These are phyloP conservation scores for Scedosporium apiospermum DNA, from an alignment of 2,329 filamentous ascomycete species.

Conservation along the genomic window DNA sequence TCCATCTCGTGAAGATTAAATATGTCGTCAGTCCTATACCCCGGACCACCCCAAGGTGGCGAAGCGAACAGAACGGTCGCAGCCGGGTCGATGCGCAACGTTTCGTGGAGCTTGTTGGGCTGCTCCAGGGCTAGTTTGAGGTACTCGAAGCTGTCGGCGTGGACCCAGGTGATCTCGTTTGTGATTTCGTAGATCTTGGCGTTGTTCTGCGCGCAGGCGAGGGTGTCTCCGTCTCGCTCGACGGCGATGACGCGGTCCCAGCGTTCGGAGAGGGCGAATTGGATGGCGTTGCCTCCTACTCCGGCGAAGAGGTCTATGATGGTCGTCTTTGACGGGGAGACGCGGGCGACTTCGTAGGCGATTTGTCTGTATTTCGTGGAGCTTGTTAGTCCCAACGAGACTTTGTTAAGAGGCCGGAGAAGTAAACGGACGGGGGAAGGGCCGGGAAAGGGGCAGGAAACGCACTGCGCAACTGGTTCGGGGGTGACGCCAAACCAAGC, in stretches of 20 bases:
- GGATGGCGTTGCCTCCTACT: slow-evolving; percentile 87
- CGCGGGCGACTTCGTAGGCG: slow-evolving; percentile 57
- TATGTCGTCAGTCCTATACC: slow-evolving; percentile 50
- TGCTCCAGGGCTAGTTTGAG: slow-evolving; percentile 36
- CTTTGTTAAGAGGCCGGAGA: no score
- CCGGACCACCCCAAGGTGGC: slow-evolving; percentile 51
- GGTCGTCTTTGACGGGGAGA: slow-evolving; percentile 46
- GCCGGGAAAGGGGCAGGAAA: slow-evolving; percentile 10
- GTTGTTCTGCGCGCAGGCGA: slow-evolving; percentile 89
- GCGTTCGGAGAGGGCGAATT: slow-evolving; percentile 72
- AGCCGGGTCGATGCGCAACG: slow-evolving; percentile 29
- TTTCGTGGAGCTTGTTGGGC: slow-evolving; percentile 25
- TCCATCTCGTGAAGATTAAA: slow-evolving; percentile 83
- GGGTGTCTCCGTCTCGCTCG: slow-evolving; percentile 69
- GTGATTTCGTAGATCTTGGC: slow-evolving; percentile 76
- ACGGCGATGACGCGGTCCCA: slow-evolving; percentile 84
- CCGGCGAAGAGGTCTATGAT: slow-evolving; percentile 87
- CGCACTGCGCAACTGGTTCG: slow-evolving; percentile 76
- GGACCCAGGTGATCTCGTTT: slow-evolving; percentile 69
- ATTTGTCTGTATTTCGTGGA: slow-evolving; percentile 48
- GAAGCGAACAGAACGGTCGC: slow-evolving; percentile 45
- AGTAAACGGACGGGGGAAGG: no score
- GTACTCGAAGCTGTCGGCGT: slow-evolving; percentile 77
- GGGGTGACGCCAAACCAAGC: slow-evolving; percentile 97
- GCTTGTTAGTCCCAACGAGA: slow-evolving; percentile 7